These are phyloP conservation scores for Myxozyma sirexii DNA, from an alignment of 805 yeast genomes.

Conservation along the genomic window DNA sequence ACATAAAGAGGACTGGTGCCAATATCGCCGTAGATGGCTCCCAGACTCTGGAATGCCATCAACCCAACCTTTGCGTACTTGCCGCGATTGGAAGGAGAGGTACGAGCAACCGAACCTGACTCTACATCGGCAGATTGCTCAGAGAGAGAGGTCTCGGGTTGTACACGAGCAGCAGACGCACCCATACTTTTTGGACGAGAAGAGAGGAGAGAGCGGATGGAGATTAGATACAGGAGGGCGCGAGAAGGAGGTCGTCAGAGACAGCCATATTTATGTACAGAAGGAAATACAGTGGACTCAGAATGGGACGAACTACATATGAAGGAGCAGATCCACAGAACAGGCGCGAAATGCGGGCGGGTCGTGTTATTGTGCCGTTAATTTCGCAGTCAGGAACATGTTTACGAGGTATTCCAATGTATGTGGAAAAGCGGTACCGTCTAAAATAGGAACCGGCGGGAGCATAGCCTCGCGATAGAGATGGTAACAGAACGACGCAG, in stretches of 20 bases:
- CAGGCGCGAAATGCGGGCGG: too few species aligned
- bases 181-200: background rate
- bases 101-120: background rate
- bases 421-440: background rate
- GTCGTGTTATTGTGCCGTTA: too few species aligned
- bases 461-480: background rate
- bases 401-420: background rate
- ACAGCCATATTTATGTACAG: background rate
- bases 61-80: background rate
- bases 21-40: constrained; percentile 66
- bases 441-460: background rate
- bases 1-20: constrained; percentile 65
- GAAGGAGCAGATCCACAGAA: too few species aligned
- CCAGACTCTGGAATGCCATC: constrained; percentile 52
- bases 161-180: background rate
- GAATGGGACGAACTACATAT: too few species aligned
- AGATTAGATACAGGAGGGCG: background rate
- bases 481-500: too few species aligned
- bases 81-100: background rate
- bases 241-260: background rate
- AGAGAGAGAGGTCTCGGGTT: background rate
- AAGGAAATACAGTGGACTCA: background rate
- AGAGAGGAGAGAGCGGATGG: background rate
- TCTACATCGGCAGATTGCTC: background rate
- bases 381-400: too few species aligned